phyloP scores from a whole-genome alignment of 176 grass and related monocot species.

The Cenchrus purpureus region DNA sequence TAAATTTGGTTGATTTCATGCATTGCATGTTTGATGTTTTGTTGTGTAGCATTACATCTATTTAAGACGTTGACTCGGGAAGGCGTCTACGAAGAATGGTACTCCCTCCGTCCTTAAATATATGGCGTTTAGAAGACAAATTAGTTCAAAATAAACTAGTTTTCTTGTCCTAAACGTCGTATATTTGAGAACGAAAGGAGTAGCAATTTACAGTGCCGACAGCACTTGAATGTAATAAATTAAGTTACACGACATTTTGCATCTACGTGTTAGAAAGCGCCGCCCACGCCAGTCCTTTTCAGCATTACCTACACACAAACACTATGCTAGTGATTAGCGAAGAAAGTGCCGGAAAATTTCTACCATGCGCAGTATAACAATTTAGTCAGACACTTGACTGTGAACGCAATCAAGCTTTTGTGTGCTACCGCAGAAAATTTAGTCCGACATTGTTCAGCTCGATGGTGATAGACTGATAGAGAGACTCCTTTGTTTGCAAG shows the following conservation, averaged over 20 bases:
- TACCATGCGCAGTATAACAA: not conserved
- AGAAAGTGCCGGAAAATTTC: conserved; percentile 34
- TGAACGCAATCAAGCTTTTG: conserved; percentile 28
- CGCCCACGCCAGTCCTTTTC: too few relatives aligned
- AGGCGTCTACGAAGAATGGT: not conserved
- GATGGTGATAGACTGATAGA: not conserved
- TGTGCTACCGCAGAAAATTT: not conserved
- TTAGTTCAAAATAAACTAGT: too few relatives aligned
- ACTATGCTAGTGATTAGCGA: not conserved
- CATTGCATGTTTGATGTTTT: too few relatives aligned
- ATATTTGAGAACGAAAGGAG: too few relatives aligned
- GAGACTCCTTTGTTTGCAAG: not conserved
- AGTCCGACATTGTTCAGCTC: not conserved
- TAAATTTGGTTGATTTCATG: too few relatives aligned
- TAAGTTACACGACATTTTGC: not conserved
- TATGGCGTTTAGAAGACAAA: not conserved
- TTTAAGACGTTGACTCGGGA: not conserved
- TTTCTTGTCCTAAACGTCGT: too few relatives aligned
- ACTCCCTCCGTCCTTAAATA: too few relatives aligned
- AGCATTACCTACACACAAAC: not conserved
- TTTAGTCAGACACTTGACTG: conserved; percentile 6
- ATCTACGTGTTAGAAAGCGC: too few relatives aligned
- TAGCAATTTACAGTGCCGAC: conserved; percentile 31
- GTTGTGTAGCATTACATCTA: not conserved
- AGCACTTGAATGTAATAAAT: not conserved